Percentiles rank a stretch among this genome's conserved stretches.
These are phyloP conservation scores for Tilletiopsis washingtonensis DNA, from an alignment of 1,284 basidiomycete genomes.

Conservation along the genomic window DNA sequence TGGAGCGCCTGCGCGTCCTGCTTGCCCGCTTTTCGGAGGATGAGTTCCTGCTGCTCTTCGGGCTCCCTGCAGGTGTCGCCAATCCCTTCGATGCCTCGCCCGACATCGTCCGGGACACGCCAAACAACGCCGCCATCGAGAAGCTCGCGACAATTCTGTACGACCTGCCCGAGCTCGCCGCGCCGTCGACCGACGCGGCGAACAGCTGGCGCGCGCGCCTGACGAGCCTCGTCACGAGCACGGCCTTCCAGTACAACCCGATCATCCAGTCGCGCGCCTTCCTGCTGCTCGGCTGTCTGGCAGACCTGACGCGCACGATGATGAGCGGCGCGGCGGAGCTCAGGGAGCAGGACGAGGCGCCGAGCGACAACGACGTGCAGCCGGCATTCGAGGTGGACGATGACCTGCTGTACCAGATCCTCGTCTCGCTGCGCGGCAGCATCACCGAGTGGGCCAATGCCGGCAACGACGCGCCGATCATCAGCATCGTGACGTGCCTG, in stretches of 20 bases:
- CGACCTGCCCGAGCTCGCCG: conserved; percentile 31
- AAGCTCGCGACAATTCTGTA: conserved; percentile 32
- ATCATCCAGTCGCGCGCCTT: conserved; percentile 83
- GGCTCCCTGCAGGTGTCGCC: conserved; percentile 16
- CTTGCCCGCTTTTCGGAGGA: conserved; percentile 27
- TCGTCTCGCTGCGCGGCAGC: conserved; percentile 58
- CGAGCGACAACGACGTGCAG: conserved; percentile 13
- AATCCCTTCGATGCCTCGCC: conserved; percentile 18
- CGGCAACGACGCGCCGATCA: conserved; percentile 36
- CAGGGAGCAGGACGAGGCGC: conserved; percentile 31
- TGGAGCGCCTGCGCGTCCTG: conserved; percentile 21
- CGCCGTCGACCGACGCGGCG: conserved; percentile 56
- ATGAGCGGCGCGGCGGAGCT: conserved; percentile 41
- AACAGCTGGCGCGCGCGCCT: conserved; percentile 89
- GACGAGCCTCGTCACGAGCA: conserved; percentile 85
- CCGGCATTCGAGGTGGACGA: conserved; percentile 57
- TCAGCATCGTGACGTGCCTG: conserved; percentile 42
- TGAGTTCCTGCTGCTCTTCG: conserved; percentile 29
- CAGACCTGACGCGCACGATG: conserved; percentile 50
- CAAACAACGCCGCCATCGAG: conserved; percentile 34
- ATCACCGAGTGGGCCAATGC: conserved; percentile 38
- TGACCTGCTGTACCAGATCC: conserved; percentile 78
- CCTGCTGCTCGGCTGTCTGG: conserved; percentile 69
- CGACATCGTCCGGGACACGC: conserved; percentile 24
- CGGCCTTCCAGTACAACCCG: conserved; percentile 84